Conservation (phyloP, 108 stramenopile species). For the Nitzschia sp. region DNA sequence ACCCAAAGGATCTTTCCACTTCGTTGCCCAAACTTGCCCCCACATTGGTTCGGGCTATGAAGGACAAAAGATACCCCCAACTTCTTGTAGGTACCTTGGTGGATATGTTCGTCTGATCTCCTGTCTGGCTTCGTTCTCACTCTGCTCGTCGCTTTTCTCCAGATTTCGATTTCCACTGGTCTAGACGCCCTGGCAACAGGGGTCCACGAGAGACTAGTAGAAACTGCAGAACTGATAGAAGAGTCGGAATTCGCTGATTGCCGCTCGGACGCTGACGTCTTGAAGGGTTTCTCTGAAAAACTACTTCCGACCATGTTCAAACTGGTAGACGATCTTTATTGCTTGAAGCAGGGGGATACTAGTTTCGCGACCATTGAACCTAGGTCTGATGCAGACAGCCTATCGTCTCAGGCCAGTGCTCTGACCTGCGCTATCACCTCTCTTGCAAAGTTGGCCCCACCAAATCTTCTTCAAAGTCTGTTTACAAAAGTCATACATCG, state of each 20-base stretch:
- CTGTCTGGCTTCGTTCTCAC: not conserved
- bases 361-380: constrained; percentile 41
- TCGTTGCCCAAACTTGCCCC: constrained; percentile 55
- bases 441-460: constrained; percentile 59
- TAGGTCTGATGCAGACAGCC: constrained; percentile 22
- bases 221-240: constrained; percentile 25
- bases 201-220: constrained; percentile 26
- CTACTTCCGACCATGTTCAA: constrained; percentile 71
- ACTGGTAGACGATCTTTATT: constrained; percentile 57
- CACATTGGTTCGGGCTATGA: constrained; percentile 64
- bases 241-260: constrained; percentile 31
- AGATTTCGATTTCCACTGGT: not conserved
- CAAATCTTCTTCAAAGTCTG: constrained; percentile 53
- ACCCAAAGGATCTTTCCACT: constrained; percentile 55
- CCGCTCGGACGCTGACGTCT: constrained; percentile 16
- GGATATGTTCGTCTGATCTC: too few species aligned
- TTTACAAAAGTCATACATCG: constrained; percentile 80
- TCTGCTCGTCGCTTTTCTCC: not conserved
- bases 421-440: constrained; percentile 70
- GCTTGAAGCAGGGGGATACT: constrained; percentile 21
- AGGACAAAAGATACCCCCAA: constrained; percentile 80
- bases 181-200: constrained; percentile 36
- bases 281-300: constrained; percentile 48
- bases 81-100: constrained; percentile 54
- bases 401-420: constrained; percentile 41